Conservation (phyloP, 2,329 filamentous ascomycete genomes). For the Leptoxyphium fumago region DNA sequence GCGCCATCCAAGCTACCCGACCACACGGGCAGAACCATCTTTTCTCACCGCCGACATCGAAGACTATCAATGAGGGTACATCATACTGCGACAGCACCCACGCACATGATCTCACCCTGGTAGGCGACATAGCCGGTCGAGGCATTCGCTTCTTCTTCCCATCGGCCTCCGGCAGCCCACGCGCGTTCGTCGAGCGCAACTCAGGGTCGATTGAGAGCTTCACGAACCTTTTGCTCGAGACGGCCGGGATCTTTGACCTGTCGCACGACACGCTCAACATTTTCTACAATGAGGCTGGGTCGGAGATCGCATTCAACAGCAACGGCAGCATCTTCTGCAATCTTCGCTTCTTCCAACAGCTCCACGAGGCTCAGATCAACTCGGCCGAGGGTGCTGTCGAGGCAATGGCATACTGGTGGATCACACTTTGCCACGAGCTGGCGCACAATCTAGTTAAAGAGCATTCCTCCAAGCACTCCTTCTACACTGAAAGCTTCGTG, state of each 20-base stretch:
- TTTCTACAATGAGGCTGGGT: constrained; percentile 66
- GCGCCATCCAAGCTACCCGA: constrained; percentile 64
- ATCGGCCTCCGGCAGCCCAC: background rate
- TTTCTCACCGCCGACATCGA: constrained; percentile 58
- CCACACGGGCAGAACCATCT: constrained; percentile 58
- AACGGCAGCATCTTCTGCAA: constrained; percentile 88
- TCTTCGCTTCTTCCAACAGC: constrained; percentile 66
- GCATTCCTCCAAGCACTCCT: constrained; percentile 69
- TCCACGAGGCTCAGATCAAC: constrained; percentile 45
- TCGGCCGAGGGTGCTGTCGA: constrained; percentile 43
- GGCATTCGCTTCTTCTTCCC: background rate
- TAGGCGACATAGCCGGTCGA: constrained; percentile 44
- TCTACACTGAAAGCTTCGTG: constrained; percentile 71
- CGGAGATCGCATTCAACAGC: constrained; percentile 85
- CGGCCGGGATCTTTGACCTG: constrained; percentile 59
- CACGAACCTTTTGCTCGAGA: constrained; percentile 51
- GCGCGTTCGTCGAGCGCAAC: constrained; percentile 20
- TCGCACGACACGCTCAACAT: constrained; percentile 59
- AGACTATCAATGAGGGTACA: constrained; percentile 58
- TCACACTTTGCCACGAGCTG: constrained; percentile 88
- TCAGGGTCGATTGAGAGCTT: constrained; percentile 53
- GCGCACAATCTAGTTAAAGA: constrained; percentile 78
- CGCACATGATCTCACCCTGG: constrained; percentile 56
- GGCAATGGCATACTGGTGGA: constrained; percentile 78
- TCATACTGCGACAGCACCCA: constrained; percentile 74